Percentiles rank a stretch among this genome's conserved stretches.
Conservation (phyloP, 441 rosid genomes). For the Gossypium laxum region DNA sequence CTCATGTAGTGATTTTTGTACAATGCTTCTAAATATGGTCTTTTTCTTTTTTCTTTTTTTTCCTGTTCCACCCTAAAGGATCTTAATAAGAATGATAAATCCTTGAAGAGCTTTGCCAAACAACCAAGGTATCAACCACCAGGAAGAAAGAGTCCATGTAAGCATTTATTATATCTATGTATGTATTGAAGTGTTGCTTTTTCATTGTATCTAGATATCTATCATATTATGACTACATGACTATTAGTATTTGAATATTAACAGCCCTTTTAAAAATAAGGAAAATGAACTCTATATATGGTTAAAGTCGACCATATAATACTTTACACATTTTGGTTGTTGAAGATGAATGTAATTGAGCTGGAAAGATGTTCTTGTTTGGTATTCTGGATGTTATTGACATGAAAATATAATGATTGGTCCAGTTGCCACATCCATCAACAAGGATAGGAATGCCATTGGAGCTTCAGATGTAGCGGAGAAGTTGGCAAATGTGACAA, state of each 20-base stretch:
- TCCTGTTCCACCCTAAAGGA: constrained; percentile 26
- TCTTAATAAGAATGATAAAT: constrained; percentile 37
- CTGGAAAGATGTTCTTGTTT: not conserved
- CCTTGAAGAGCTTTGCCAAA: constrained; percentile 29
- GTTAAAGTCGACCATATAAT: not conserved
- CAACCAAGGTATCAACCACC: constrained; percentile 57
- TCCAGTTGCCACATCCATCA: constrained; percentile 29
- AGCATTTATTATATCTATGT: constrained; percentile 17
- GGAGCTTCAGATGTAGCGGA: constrained; percentile 43
- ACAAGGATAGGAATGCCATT: constrained; percentile 31
- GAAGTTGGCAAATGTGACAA: constrained; percentile 41
- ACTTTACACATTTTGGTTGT: not conserved
- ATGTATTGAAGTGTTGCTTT: not conserved
- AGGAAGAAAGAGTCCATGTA: constrained; percentile 69
- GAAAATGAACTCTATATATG: not conserved
- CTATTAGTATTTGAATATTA: too few relatives aligned
- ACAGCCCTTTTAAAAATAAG: not conserved
- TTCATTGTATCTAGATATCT: not conserved
- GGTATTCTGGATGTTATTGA: not conserved
- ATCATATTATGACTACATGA: not conserved
- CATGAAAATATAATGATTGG: not conserved
- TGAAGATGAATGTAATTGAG: not conserved
- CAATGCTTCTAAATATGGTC: not conserved
- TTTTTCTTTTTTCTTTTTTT: not conserved
- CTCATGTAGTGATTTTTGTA: not conserved